Percentiles rank a stretch among this genome's conserved stretches.
These are phyloP conservation scores for Silene conica DNA, from an alignment of 148 eudicot species.

Conservation along the genomic window DNA sequence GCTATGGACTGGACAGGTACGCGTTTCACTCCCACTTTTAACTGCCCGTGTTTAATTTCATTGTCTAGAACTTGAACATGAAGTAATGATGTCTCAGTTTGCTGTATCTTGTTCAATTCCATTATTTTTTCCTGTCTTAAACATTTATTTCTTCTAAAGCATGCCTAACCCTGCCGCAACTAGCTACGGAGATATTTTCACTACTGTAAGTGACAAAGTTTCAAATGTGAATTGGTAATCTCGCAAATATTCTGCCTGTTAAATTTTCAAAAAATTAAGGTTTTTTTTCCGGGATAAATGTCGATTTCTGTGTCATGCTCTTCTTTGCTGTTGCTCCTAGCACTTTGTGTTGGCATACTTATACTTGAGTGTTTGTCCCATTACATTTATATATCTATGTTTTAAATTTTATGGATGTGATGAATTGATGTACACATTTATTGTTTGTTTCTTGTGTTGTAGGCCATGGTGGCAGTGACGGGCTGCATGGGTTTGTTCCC, in stretches of 20 bases:
- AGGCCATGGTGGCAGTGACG: constrained; percentile 99
- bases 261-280: no score
- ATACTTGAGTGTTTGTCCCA: no score
- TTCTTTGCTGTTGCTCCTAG: neutral
- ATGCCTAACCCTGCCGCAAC: neutral
- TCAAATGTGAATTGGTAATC: neutral
- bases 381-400: neutral
- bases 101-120: neutral
- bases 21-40: constrained; percentile 5
- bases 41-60: neutral
- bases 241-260: neutral
- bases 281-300: neutral
- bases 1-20: constrained; percentile 97
- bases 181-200: neutral
- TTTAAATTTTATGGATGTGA: neutral
- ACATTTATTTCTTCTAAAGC: neutral
- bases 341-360: no score
- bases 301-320: neutral
- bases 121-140: neutral
- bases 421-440: neutral
- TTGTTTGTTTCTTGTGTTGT: constrained; percentile 5
- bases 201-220: neutral
- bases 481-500: constrained; percentile 91
- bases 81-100: constrained; percentile 6
- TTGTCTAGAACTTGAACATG: neutral